phyloP scores from a whole-genome alignment of 2,329 filamentous ascomycete species.

The Colletotrichum phormii region DNA sequence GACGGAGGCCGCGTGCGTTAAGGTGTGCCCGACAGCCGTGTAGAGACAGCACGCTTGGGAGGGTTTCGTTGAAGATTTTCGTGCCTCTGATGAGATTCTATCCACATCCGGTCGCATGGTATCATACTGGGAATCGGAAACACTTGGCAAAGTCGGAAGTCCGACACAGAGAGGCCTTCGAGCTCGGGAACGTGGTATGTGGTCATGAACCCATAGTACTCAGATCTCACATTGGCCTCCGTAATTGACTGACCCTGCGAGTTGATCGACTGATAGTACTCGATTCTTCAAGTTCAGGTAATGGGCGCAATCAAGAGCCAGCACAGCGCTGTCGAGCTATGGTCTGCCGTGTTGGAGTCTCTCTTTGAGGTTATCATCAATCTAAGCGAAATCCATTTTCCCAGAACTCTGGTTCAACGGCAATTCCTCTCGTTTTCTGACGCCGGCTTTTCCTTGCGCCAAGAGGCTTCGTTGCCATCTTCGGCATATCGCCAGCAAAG shows the following conservation, averaged over 20 bases:
- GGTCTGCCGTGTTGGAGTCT: too few species aligned
- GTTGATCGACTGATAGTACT: not conserved
- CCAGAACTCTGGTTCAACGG: slow-evolving; percentile 26
- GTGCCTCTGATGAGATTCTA: not conserved
- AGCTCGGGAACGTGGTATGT: not conserved
- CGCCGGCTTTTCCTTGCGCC: not conserved
- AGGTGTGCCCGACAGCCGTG: too few species aligned
- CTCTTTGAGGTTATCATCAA: not conserved
- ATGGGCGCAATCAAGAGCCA: not conserved
- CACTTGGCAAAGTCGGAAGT: not conserved
- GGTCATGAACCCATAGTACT: not conserved
- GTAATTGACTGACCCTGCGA: not conserved
- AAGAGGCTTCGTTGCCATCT: not conserved
- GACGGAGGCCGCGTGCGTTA: not conserved
- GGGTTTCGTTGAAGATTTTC: slow-evolving; percentile 8
- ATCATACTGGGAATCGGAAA: slow-evolving; percentile 7
- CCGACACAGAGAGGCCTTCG: not conserved
- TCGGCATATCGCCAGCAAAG: not conserved
- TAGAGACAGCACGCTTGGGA: not conserved
- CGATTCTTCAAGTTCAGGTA: not conserved
- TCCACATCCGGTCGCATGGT: slow-evolving; percentile 23
- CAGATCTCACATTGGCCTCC: too few species aligned
- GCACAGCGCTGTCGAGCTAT: not conserved
- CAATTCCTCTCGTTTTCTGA: not conserved
- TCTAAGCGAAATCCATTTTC: not conserved